Evolutionary conservation across 2,329 filamentous ascomycete species (phyloP).

Genomic region (Zelopaecilomyces penicillatus): DNA sequence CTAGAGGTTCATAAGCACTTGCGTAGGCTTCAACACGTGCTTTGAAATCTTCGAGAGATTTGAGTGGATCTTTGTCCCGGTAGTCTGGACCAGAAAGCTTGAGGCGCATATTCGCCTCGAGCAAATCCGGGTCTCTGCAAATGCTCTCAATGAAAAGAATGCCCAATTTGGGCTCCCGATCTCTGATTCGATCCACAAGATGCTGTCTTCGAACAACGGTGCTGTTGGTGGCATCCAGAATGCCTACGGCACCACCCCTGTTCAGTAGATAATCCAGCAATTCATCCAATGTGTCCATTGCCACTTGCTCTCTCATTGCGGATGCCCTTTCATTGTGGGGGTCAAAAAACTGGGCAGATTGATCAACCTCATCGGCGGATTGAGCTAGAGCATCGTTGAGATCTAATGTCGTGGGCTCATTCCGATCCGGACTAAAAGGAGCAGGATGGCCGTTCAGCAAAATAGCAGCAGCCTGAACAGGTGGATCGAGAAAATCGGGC

Average conservation of each 20-base stretch:
- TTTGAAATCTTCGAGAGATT: constrained; percentile 85
- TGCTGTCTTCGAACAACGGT: constrained; percentile 77
- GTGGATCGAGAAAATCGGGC: constrained; percentile 32
- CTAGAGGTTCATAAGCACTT: constrained; percentile 85
- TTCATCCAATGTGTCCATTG: constrained; percentile 86
- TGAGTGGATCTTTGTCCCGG: constrained; percentile 79
- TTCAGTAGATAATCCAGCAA: constrained; percentile 80
- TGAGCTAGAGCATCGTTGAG: constrained; percentile 20
- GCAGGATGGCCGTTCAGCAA: constrained; percentile 46
- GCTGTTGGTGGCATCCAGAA: constrained; percentile 95
- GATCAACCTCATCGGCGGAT: constrained; percentile 54
- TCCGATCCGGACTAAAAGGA: constrained; percentile 21
- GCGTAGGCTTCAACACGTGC: constrained; percentile 88
- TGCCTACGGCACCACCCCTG: constrained; percentile 79
- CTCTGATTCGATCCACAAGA: constrained; percentile 74
- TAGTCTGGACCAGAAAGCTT: constrained; percentile 96
- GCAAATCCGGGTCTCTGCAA: constrained; percentile 72
- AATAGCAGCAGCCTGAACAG: constrained; percentile 47
- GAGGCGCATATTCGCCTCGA: constrained; percentile 94
- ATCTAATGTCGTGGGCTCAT: constrained; percentile 31
- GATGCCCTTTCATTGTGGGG: constrained; percentile 77
- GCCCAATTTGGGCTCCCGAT: constrained; percentile 76
- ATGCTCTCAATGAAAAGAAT: constrained; percentile 94
- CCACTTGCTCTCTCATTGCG: constrained; percentile 80
- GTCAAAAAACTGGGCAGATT: constrained; percentile 90